phyloP scores from a whole-genome alignment of 306 rosid species.

The barrel medic (Medicago truncatula) region MtrunA17r5.0-ANR NC_053045.1:2456501-2457000 shows the following conservation, averaged over 20 bases:
- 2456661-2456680: background rate
- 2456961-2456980: background rate
- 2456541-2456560: background rate
- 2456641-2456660: background rate
- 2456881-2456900: background rate
- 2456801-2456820: slow-evolving; percentile 42
- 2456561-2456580: background rate
- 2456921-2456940: slow-evolving; percentile 48
- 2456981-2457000: background rate
- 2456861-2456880: slow-evolving; percentile 33
- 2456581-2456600: too few species aligned
- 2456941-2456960: background rate
- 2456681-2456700: slow-evolving; percentile 39
- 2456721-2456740: slow-evolving; percentile 61
- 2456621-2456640: background rate
- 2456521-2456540: background rate
- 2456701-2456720: slow-evolving; percentile 42
- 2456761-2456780: slow-evolving; percentile 30
- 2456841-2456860: slow-evolving; percentile 32
- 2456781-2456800: slow-evolving; percentile 38
- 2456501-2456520: background rate
- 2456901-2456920: slow-evolving; percentile 35
- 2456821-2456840: slow-evolving; percentile 35
- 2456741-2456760: slow-evolving; percentile 53
- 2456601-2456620: background rate